Percentiles rank a stretch among this genome's conserved stretches.
Evolutionary conservation across 495 filamentous ascomycete species (phyloP).

Genomic region (Penicillium lagena): DNA sequence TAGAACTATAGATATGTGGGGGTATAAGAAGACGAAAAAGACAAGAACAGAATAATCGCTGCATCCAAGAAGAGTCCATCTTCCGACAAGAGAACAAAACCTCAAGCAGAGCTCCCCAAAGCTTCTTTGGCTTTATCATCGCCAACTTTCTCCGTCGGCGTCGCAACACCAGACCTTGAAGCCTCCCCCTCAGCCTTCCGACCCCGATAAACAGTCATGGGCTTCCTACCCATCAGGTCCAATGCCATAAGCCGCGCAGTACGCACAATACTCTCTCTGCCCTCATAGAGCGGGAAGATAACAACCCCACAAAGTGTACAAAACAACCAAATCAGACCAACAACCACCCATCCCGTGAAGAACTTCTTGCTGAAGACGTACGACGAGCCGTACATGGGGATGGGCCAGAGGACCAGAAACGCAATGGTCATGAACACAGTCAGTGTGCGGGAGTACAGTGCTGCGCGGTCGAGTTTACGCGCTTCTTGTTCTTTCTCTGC

Average conservation of each 20-base stretch:
- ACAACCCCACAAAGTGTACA: slow-evolving; percentile 66
- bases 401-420: slow-evolving; percentile 85
- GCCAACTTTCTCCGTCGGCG: slow-evolving; percentile 21
- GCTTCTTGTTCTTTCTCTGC: slow-evolving; percentile 53
- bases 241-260: slow-evolving; percentile 60
- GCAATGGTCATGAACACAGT: slow-evolving; percentile 71
- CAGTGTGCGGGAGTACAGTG: slow-evolving; percentile 70
- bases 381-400: slow-evolving; percentile 82
- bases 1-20: not conserved
- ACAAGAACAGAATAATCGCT: not conserved
- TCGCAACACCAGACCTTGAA: slow-evolving; percentile 23
- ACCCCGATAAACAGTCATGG: slow-evolving; percentile 16
- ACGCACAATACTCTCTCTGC: slow-evolving; percentile 57
- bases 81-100: not conserved
- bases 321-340: slow-evolving; percentile 88
- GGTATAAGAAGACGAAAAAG: slow-evolving; percentile 8
- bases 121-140: slow-evolving; percentile 17
- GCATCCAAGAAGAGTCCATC: no score
- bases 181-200: slow-evolving; percentile 7
- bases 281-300: slow-evolving; percentile 78
- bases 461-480: slow-evolving; percentile 60
- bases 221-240: slow-evolving; percentile 61
- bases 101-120: slow-evolving; percentile 3
- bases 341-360: slow-evolving; percentile 86
- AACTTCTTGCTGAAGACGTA: slow-evolving; percentile 90